Conservation (phyloP, 1,284 basidiomycete genomes). For the Salmacisia buchloeana region DNA sequence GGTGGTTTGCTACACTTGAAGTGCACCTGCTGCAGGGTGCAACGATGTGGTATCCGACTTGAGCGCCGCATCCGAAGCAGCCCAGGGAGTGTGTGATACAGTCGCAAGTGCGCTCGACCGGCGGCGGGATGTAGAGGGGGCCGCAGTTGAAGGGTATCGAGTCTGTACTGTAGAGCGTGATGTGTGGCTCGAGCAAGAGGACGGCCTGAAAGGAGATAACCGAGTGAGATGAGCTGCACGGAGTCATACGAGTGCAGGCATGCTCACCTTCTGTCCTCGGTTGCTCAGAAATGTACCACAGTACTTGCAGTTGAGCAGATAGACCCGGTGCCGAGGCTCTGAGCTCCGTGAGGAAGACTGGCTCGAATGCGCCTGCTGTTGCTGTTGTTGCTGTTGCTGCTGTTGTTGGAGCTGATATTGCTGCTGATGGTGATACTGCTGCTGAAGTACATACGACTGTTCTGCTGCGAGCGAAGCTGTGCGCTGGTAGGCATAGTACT, state of each 20-base stretch:
- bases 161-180: conserved; percentile 76
- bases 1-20: conserved; percentile 49
- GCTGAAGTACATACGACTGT: conserved; percentile 1
- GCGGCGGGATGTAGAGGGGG: conserved; percentile 41
- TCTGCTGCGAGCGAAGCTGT: not conserved
- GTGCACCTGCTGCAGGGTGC: conserved; percentile 46
- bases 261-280: conserved; percentile 71
- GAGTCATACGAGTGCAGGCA: not conserved
- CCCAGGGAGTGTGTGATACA: conserved; percentile 69
- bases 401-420: conserved; percentile 1
- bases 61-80: conserved; percentile 71
- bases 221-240: not conserved
- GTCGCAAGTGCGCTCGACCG: conserved; percentile 61
- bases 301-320: conserved; percentile 69
- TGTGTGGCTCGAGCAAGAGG: conserved; percentile 70
- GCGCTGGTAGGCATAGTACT: not conserved
- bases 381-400: conserved; percentile 2
- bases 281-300: conserved; percentile 72
- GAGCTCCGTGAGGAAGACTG: not conserved
- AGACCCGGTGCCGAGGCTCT: conserved; percentile 60
- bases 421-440: not conserved
- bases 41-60: conserved; percentile 54
- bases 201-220: conserved; percentile 58
- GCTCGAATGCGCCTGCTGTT: not conserved
- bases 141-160: conserved; percentile 71